These are phyloP conservation scores for Tanacetum coccineum DNA, from an alignment of 129 eudicot genomes.

Conservation along the genomic window DNA sequence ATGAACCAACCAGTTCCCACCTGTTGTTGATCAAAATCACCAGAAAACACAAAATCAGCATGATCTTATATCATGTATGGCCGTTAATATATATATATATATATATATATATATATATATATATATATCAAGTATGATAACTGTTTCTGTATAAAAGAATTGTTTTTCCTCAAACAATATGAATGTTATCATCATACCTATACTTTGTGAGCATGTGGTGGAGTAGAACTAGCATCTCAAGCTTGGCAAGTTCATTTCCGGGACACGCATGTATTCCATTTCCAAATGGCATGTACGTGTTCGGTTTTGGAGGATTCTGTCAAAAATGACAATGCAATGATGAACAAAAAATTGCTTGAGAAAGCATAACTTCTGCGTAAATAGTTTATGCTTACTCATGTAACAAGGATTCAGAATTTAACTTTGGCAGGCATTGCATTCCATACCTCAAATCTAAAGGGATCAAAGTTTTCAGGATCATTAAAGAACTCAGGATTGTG, in stretches of 20 bases:
- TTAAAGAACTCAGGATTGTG: slow-evolving; percentile 70
- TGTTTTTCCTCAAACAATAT: background rate
- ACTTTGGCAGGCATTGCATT: slow-evolving; percentile 14
- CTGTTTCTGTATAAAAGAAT: background rate
- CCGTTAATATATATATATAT: too few species aligned
- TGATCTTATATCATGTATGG: slow-evolving; percentile 1
- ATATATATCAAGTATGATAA: background rate
- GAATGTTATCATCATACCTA: slow-evolving; percentile 40
- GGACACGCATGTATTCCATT: slow-evolving; percentile 87
- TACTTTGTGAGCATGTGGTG: slow-evolving; percentile 72
- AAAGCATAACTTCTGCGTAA: slow-evolving; percentile 5
- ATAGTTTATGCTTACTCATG: slow-evolving; percentile 5
- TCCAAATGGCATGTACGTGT: slow-evolving; percentile 88
- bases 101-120: background rate
- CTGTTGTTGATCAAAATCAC: slow-evolving; percentile 37
- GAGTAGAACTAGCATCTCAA: slow-evolving; percentile 70
- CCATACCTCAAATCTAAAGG: slow-evolving; percentile 73
- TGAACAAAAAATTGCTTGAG: slow-evolving; percentile 14
- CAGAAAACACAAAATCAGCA: slow-evolving; percentile 16
- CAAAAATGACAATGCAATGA: slow-evolving; percentile 2
- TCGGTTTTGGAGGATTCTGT: slow-evolving; percentile 78
- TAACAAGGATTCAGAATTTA: background rate
- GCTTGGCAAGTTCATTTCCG: slow-evolving; percentile 86
- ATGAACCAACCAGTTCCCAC: slow-evolving; percentile 66
- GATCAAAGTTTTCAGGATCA: slow-evolving; percentile 62